Percentiles rank a stretch among this genome's conserved stretches.
phyloP scores from a whole-genome alignment of 768 basidiomycete species.

The Omphalotus guepiniiformis region DNA sequence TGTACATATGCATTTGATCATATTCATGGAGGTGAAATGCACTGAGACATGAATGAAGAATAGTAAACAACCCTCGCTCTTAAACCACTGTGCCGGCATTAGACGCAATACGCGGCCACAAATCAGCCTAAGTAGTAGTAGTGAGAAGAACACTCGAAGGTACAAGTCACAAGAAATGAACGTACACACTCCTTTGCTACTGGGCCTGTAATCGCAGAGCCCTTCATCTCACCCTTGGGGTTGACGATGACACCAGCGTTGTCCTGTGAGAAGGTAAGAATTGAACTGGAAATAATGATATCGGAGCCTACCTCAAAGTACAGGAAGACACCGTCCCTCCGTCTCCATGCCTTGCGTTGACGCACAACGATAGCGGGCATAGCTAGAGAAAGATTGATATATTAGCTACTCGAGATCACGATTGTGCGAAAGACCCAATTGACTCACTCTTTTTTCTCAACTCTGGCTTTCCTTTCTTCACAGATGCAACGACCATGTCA shows the following conservation, averaged over 20 bases:
- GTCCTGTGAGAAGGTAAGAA: constrained; percentile 45
- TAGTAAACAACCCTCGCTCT: no score
- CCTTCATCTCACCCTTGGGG: constrained; percentile 99
- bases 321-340: constrained; percentile 97
- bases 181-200: constrained; percentile 99
- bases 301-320: constrained; percentile 77
- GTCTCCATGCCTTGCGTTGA: constrained; percentile 97
- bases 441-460: constrained; percentile 96
- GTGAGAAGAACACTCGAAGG: neutral
- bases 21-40: no score
- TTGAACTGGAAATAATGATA: neutral
- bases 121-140: constrained; percentile 66
- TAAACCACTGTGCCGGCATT: constrained; percentile 98
- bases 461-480: constrained; percentile 99
- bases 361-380: constrained; percentile 97
- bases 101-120: constrained; percentile 99
- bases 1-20: no score
- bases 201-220: constrained; percentile 92
- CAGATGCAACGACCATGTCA: constrained; percentile 94
- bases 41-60: no score
- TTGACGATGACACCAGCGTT: constrained; percentile 98
- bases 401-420: constrained; percentile 6
- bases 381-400: constrained; percentile 45
- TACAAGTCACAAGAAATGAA: constrained; percentile 22
- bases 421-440: neutral